Percentiles rank a stretch among this genome's conserved stretches.
Conservation (phyloP, 2,329 filamentous ascomycete genomes). For the Herpotrichia juniperi region DNA sequence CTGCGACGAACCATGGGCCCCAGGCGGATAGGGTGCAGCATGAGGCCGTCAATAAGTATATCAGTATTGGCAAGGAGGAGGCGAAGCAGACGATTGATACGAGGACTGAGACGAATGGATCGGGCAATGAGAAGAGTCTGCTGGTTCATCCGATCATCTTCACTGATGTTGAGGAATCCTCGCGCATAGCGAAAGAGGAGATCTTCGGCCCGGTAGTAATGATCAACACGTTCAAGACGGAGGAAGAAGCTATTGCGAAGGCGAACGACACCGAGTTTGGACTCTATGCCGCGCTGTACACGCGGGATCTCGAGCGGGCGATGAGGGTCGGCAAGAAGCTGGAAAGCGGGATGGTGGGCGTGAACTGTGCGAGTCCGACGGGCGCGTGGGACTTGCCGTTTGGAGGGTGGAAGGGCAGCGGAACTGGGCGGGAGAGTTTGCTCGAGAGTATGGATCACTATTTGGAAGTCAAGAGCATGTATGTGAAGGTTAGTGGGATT, state of each 20-base stretch:
- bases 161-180: constrained; percentile 49
- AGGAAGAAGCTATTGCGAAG: constrained; percentile 41
- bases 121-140: constrained; percentile 39
- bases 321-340: constrained; percentile 44
- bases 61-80: constrained; percentile 49
- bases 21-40: constrained; percentile 30
- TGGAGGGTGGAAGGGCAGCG: constrained; percentile 35
- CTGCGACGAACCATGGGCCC: constrained; percentile 28
- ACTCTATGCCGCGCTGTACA: constrained; percentile 45
- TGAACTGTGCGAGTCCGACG: constrained; percentile 43
- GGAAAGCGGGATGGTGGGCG: constrained; percentile 43
- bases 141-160: constrained; percentile 57
- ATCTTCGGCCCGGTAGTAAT: constrained; percentile 48
- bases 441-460: constrained; percentile 36
- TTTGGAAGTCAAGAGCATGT: constrained; percentile 31
- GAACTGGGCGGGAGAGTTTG: constrained; percentile 31
- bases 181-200: constrained; percentile 43
- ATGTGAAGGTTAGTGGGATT: constrained; percentile 21
- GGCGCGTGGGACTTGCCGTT: constrained; percentile 31
- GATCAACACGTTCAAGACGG: constrained; percentile 43
- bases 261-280: constrained; percentile 49
- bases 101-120: constrained; percentile 33
- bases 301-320: constrained; percentile 36
- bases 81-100: constrained; percentile 45
- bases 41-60: constrained; percentile 29